Evolutionary conservation across 108 stramenopile species (phyloP), one percentile per base, ranked within the genome.

Genomic region (Discostella pseudostelligera): DNA sequence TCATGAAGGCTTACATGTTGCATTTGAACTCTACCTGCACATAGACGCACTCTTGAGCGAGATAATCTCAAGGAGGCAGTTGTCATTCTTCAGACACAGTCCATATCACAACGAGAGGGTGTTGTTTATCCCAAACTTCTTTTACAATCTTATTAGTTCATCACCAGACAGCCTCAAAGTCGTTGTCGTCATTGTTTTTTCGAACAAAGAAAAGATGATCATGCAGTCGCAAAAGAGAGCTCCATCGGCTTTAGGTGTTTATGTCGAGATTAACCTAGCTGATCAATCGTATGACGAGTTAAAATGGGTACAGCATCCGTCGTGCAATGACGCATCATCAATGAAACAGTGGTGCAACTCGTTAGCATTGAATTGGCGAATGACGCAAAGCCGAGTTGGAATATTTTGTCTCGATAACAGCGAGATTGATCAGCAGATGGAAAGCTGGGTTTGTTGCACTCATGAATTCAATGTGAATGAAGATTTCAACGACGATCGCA

Each of bases 331-430:
- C 35, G 19, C 49, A 25, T 8, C 36, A 9, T 46, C 50, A 10
- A 70, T 84, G 56, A 68, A 74, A 42, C 43, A 47, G 22, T 89
- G 87, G 87, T 84, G 79, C 67, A 65, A 76, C 39, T 56, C 63
- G 3, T 68, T 86, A 21, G 80, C 85, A 4, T 53, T 86, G 54
- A 86, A 85, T 62, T 76, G 81, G 66, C 79, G 85, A 14, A 83
- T 84, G 83, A 74, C 45, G 39, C 70, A 82, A 43, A 48, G 76
- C 50, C 39, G 76, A 8, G 67, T 79, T 14, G 86, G 86, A 0
- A 70, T 84, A 7, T 87, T 78, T 68, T 78, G 80, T 48, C 58
- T 74, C 29, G 56, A 62, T n/a, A 39, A 20, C 0, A 59, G 25
- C 13, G 35, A 55, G 29, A 36, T 74, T 19, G 39, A 57, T 8